phyloP scores from a whole-genome alignment of 1,284 basidiomycete genomes.

The Trametes versicolor region DNA sequence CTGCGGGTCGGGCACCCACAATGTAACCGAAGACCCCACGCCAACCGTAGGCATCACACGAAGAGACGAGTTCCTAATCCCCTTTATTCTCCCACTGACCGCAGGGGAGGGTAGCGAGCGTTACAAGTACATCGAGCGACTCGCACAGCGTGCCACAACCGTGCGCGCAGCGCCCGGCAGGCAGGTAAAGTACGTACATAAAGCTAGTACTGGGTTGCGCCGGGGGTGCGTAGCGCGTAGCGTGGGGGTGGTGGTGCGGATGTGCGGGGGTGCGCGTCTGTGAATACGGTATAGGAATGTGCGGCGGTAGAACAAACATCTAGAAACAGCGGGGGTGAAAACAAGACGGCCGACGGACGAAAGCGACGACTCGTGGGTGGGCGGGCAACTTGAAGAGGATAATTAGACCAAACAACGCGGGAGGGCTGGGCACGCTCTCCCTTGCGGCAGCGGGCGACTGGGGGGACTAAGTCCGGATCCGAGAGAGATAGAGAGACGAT shows the following conservation, averaged over 20 bases:
- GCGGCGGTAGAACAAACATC: constrained; percentile 15
- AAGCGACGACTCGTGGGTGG: constrained; percentile 1
- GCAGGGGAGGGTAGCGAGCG: constrained; percentile 25
- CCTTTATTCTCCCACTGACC: constrained; percentile 38
- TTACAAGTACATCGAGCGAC: constrained; percentile 35
- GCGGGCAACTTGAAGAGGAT: not conserved
- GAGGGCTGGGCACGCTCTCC: not conserved
- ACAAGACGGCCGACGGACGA: not conserved
- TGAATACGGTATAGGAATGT: constrained; percentile 1
- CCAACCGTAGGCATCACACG: not conserved
- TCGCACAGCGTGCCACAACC: constrained; percentile 14
- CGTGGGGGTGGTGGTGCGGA: not conserved
- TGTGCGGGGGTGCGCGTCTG: not conserved
- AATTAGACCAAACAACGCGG: constrained; percentile 4
- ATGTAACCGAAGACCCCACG: not conserved
- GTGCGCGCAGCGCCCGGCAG: not conserved
- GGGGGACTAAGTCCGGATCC: constrained; percentile 14
- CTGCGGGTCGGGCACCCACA: not conserved
- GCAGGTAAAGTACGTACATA: not conserved
- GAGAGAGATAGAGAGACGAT: constrained; percentile 1
- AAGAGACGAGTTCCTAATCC: constrained; percentile 25
- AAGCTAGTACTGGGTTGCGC: not conserved
- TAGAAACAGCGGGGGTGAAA: not conserved
- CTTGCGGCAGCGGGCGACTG: constrained; percentile 1
- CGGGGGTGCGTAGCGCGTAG: not conserved